Percentiles rank a stretch among this genome's conserved stretches.
phyloP scores from a whole-genome alignment of 2,329 filamentous ascomycete genomes.

The Xylariales sp. region DNA sequence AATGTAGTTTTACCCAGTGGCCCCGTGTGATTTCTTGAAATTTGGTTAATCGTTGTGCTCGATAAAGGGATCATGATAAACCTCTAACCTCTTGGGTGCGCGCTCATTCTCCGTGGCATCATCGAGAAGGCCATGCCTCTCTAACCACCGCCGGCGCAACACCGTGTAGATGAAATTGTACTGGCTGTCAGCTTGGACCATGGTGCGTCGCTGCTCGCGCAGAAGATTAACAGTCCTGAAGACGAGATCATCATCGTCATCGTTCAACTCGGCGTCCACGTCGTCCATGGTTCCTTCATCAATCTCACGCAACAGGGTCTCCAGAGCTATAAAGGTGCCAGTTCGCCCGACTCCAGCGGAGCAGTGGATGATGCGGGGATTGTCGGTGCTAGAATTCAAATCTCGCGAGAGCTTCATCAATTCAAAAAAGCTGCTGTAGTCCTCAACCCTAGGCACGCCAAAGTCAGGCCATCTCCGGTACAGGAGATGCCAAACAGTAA shows the following conservation, averaged over 20 bases:
- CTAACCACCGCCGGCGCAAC: slow-evolving; percentile 77
- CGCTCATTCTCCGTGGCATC: slow-evolving; percentile 53
- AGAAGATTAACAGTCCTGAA: slow-evolving; percentile 82
- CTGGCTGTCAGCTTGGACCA: slow-evolving; percentile 92
- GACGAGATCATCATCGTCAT: slow-evolving; percentile 70
- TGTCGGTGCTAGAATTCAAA: slow-evolving; percentile 65
- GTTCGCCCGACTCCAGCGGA: slow-evolving; percentile 94
- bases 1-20: slow-evolving; percentile 15
- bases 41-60: slow-evolving; percentile 46
- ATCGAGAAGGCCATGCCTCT: slow-evolving; percentile 64
- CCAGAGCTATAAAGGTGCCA: slow-evolving; percentile 96
- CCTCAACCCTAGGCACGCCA: slow-evolving; percentile 77
- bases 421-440: slow-evolving; percentile 74
- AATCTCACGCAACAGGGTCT: slow-evolving; percentile 87
- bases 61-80: slow-evolving; percentile 56
- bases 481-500: slow-evolving; percentile 79
- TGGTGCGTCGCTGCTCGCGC: slow-evolving; percentile 88
- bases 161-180: slow-evolving; percentile 91
- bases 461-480: slow-evolving; percentile 94
- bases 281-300: slow-evolving; percentile 75
- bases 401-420: slow-evolving; percentile 75
- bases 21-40: slow-evolving; percentile 33
- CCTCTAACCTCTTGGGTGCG: slow-evolving; percentile 65
- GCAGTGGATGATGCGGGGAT: slow-evolving; percentile 85
- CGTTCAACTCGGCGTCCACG: slow-evolving; percentile 50